Base-by-base conservation (phyloP, 176 grass and related monocot species). In the Otatea glauca region DNA sequence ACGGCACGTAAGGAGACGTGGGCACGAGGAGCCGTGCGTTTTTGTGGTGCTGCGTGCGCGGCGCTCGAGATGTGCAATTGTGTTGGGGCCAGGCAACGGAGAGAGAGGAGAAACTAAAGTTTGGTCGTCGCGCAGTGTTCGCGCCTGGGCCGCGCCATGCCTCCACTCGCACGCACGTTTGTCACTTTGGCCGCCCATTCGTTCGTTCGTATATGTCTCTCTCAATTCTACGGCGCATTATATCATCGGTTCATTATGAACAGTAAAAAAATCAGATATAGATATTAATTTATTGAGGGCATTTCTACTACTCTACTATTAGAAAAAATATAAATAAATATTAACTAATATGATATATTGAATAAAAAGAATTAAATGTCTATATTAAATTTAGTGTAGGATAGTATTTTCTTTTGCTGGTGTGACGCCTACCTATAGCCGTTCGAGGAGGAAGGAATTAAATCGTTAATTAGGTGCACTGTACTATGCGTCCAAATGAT, bases 121-220 rank as follows among this genome's bases (percentile, higher is more conserved):
- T 55, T 24, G 23, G 27, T 29, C 15, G 29, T 13, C 29, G 29
- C 27, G 6, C 27, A 60, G 25, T 11, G 23, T 3, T 25, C 8
- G 11, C 13, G 42, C 27, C 41, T 77, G 5, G 15, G 74, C 44
- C 38, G 9, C 29, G 53, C 20, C 32, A 25, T 39, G 60, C 7
- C 74, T 53, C 16, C 34, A n/a, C 10, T 24, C 48, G 35, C 53
- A 32, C 67, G 16, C 44, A 49, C 44, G 6, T 18, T 72, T 42
- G 84, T 18, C 32, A 61, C 24, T 71, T 48, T 86, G 54, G 21
- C 55, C 44, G 29, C 37, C 9, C 68, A 15, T 37, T 37, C 35
- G 35, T 37, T 80, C 69, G 35, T 15, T 66, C 74, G 54, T 86
- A 55, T 35, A 53, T 38, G 25, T 63, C 42, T 27, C 54, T 41